phyloP scores from a whole-genome alignment of 2,329 filamentous ascomycete genomes.

The Periconia sp. region DNA sequence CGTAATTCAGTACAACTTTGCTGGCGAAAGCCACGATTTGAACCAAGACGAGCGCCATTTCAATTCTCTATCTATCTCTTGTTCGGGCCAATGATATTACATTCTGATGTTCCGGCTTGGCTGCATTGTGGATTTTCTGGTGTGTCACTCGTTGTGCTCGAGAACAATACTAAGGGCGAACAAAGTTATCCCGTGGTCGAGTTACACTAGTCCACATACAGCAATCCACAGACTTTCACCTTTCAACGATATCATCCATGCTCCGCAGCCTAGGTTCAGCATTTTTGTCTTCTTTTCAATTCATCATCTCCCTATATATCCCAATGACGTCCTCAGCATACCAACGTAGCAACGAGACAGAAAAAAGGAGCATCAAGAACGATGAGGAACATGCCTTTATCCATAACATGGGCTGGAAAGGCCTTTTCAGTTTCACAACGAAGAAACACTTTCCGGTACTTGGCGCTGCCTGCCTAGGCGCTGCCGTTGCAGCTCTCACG shows the following conservation, averaged over 20 bases:
- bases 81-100: not conserved
- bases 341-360: conserved; percentile 15
- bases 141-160: conserved; percentile 3
- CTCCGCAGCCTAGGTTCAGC: conserved; percentile 5
- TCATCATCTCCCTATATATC: too few relatives aligned
- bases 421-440: conserved; percentile 77
- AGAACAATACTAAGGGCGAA: conserved; percentile 44
- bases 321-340: conserved; percentile 15
- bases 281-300: conserved; percentile 2
- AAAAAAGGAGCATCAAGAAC: conserved; percentile 15
- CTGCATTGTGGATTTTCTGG: too few relatives aligned
- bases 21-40: too few relatives aligned
- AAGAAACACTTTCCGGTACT: conserved; percentile 64
- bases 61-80: too few relatives aligned
- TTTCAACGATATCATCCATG: conserved; percentile 13
- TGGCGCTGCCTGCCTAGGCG: conserved; percentile 60
- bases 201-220: conserved; percentile 22
- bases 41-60: too few relatives aligned
- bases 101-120: not conserved
- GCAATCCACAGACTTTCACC: conserved; percentile 13
- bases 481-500: conserved; percentile 65
- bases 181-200: conserved; percentile 22
- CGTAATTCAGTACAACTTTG: too few relatives aligned
- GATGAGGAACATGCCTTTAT: conserved; percentile 29
- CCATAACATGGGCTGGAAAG: conserved; percentile 51